phyloP scores from a whole-genome alignment of 2,329 filamentous ascomycete genomes.

The Cryoendolithus antarcticus region DNA sequence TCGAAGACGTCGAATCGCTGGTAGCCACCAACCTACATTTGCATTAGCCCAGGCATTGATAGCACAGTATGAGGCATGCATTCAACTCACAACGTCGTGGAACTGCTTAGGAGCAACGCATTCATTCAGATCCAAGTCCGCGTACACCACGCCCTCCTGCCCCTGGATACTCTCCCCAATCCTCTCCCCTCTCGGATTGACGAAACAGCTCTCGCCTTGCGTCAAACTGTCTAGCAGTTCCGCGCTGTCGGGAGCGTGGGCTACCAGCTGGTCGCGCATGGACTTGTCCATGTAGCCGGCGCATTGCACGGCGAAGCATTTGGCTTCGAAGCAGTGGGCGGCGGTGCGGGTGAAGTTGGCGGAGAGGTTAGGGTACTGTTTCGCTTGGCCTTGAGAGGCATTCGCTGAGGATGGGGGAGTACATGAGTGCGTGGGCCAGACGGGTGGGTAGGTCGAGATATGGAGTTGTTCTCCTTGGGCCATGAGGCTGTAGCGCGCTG shows the following conservation, averaged over 20 bases:
- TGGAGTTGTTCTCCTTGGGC: conserved; percentile 45
- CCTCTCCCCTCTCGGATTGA: conserved; percentile 38
- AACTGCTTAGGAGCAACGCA: conserved; percentile 46
- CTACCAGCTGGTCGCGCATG: conserved; percentile 26
- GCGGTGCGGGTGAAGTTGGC: conserved; percentile 42
- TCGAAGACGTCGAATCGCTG: conserved; percentile 44
- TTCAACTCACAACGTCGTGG: conserved; percentile 34
- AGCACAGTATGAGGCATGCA: too few relatives aligned
- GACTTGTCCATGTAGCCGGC: conserved; percentile 29
- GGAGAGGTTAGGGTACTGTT: conserved; percentile 42
- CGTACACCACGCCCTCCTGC: conserved; percentile 40
- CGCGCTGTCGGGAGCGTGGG: conserved; percentile 9
- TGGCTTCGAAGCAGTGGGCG: conserved; percentile 47
- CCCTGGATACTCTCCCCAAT: conserved; percentile 28
- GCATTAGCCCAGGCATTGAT: too few relatives aligned
- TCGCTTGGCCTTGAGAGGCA: conserved; percentile 4
- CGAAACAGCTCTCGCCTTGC: conserved; percentile 37
- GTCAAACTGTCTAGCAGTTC: conserved; percentile 27
- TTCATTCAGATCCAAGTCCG: conserved; percentile 37
- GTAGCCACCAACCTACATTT: conserved; percentile 34
- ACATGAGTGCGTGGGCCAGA: conserved; percentile 36
- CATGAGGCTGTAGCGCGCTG: conserved; percentile 37
- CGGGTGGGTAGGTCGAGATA: conserved; percentile 43
- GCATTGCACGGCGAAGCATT: conserved; percentile 43
- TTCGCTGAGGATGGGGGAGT: neutral